Percentiles rank a stretch among this genome's conserved stretches.
Evolutionary conservation across 306 rosid genomes (phyloP).

Genomic region (Betula pendula): DNA sequence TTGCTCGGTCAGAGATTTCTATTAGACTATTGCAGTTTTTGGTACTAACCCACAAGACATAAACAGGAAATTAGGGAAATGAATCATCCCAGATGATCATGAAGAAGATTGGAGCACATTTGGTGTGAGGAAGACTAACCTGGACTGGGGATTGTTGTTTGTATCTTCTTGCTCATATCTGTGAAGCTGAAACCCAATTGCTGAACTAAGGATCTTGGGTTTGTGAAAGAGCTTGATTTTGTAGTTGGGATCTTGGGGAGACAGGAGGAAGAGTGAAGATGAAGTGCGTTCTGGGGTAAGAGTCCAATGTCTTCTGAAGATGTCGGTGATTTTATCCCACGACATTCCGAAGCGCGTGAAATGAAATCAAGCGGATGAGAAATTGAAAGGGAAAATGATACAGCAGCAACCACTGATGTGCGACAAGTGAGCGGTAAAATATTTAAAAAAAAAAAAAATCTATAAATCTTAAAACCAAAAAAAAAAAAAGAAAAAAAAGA

Average conservation of each 20-base stretch:
- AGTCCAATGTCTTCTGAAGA: background rate
- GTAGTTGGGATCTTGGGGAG: background rate
- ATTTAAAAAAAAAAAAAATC: too few relatives aligned
- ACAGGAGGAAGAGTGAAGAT: background rate
- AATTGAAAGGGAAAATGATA: background rate
- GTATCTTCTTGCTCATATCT: background rate
- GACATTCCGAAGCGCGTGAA: background rate
- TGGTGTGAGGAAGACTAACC: slow-evolving; percentile 6
- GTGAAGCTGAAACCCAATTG: background rate
- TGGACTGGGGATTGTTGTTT: background rate
- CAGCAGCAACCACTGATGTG: too few relatives aligned
- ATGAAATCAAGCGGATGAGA: background rate
- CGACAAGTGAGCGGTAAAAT: too few relatives aligned
- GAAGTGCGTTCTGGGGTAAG: background rate
- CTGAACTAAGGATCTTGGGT: background rate
- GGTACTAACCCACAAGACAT: slow-evolving; percentile 20
- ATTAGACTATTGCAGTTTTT: slow-evolving; percentile 5
- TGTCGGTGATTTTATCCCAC: background rate
- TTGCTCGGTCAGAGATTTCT: slow-evolving; percentile 21
- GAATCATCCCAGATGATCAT: slow-evolving; percentile 23
- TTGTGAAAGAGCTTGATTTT: background rate
- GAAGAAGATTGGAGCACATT: slow-evolving; percentile 10
- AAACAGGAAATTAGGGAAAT: slow-evolving; percentile 15
- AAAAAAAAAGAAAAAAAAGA: too few relatives aligned
- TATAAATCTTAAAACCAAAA: too few relatives aligned